Percentiles rank a stretch among this genome's conserved stretches.
These are phyloP conservation scores for Scheffersomyces stipitis DNA, from an alignment of 805 yeast genomes.

Conservation along the genomic window DNA sequence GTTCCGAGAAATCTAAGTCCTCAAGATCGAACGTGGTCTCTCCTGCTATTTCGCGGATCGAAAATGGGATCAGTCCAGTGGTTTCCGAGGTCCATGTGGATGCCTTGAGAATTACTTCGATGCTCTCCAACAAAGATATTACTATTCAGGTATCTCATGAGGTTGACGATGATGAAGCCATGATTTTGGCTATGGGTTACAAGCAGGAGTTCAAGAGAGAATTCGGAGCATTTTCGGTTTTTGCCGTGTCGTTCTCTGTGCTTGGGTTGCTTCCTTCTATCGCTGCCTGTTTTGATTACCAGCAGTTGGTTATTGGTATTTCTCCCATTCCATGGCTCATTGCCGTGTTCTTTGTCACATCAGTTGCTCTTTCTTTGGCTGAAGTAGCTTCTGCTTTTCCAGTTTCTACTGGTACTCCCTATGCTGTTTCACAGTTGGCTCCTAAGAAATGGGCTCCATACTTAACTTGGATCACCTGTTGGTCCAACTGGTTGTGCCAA, in stretches of 20 bases:
- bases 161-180: conserved; percentile 50
- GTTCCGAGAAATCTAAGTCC: too few species aligned
- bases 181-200: conserved; percentile 58
- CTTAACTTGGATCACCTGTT: conserved; percentile 62
- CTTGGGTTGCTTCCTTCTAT: conserved; percentile 65
- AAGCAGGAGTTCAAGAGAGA: conserved; percentile 63
- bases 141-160: conserved; percentile 49
- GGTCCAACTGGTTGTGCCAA: conserved; percentile 65
- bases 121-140: conserved; percentile 37
- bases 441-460: conserved; percentile 54
- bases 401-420: conserved; percentile 67
- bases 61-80: conserved; percentile 11
- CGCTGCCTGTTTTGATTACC: conserved; percentile 61
- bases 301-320: conserved; percentile 59
- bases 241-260: conserved; percentile 63
- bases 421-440: conserved; percentile 63
- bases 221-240: conserved; percentile 56
- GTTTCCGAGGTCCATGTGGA: conserved; percentile 32
- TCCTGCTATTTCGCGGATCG: conserved; percentile 1
- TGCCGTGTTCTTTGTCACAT: conserved; percentile 54
- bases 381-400: conserved; percentile 68
- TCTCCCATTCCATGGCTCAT: conserved; percentile 63
- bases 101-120: conserved; percentile 34
- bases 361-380: conserved; percentile 63
- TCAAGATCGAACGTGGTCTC: not conserved